phyloP scores from a whole-genome alignment of 129 eudicot genomes.

The Centrapalus pauciflorus region DNA sequence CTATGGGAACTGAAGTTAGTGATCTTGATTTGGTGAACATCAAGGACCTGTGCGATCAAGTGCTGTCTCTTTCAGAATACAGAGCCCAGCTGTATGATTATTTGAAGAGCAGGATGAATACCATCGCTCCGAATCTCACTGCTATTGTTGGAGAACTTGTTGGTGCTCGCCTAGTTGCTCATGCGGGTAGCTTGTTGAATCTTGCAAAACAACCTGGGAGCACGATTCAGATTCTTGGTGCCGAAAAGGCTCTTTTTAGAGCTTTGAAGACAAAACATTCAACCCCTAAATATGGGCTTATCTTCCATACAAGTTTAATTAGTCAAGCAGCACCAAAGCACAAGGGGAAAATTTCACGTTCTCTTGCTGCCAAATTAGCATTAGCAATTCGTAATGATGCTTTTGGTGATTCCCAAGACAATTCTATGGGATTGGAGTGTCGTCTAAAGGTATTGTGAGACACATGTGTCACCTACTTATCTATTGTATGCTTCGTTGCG shows the following conservation, averaged over 20 bases:
- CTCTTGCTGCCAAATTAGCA: constrained; percentile 90
- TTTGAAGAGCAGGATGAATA: constrained; percentile 86
- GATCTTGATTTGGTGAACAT: constrained; percentile 79
- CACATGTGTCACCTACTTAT: too few species aligned
- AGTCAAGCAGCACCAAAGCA: constrained; percentile 96
- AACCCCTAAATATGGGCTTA: constrained; percentile 93
- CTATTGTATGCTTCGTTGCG: background rate
- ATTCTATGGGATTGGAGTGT: constrained; percentile 89
- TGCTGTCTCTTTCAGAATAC: constrained; percentile 78
- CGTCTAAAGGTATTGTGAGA: constrained; percentile 59
- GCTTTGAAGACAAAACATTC: constrained; percentile 96
- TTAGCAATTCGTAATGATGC: constrained; percentile 91
- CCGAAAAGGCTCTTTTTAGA: constrained; percentile 96
- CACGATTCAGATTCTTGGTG: constrained; percentile 95
- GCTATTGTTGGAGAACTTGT: constrained; percentile 98
- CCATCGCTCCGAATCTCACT: constrained; percentile 93
- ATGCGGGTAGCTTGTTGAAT: constrained; percentile 85
- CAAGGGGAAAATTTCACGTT: constrained; percentile 87
- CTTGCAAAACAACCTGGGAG: constrained; percentile 98
- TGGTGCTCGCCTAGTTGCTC: constrained; percentile 94
- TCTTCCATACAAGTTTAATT: constrained; percentile 89
- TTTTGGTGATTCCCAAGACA: constrained; percentile 75
- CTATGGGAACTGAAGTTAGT: constrained; percentile 99
- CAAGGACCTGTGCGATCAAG: constrained; percentile 91
- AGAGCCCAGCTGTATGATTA: constrained; percentile 93